Evolutionary conservation across 768 basidiomycete genomes (phyloP).

Genomic region (Russula vinacea): DNA sequence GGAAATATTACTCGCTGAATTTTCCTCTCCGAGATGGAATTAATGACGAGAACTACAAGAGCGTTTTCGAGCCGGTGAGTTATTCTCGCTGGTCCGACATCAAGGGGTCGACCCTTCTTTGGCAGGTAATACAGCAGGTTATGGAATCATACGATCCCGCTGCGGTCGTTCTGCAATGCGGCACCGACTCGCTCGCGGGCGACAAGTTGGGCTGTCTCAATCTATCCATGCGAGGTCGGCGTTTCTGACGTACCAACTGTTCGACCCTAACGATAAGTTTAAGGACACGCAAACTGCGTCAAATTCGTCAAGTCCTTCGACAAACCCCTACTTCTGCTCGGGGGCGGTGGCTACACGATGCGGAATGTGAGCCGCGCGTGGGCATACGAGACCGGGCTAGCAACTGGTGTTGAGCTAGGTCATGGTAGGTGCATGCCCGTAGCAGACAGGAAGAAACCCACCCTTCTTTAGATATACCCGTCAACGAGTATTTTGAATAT

Average conservation of each 20-base stretch:
- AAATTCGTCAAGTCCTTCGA: constrained; percentile 96
- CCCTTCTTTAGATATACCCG: constrained; percentile 77
- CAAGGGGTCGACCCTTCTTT: constrained; percentile 10
- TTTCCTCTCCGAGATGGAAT: constrained; percentile 95
- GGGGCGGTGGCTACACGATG: constrained; percentile 98
- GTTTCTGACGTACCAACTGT: neutral
- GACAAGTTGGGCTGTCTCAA: constrained; percentile 97
- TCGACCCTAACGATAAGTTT: constrained; percentile 2
- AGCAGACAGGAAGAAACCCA: neutral
- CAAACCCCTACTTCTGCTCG: constrained; percentile 88
- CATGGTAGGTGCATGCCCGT: constrained; percentile 51
- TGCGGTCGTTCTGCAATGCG: constrained; percentile 95
- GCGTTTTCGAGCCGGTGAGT: constrained; percentile 90
- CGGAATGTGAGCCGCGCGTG: constrained; percentile 94
- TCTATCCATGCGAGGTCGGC: constrained; percentile 84
- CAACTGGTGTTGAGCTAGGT: constrained; percentile 93
- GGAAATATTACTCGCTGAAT: constrained; percentile 91
- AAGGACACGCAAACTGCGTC: constrained; percentile 96
- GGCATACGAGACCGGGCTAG: constrained; percentile 97
- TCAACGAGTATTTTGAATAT: constrained; percentile 99
- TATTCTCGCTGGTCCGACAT: neutral
- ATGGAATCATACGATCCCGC: constrained; percentile 94
- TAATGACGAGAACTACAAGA: constrained; percentile 91
- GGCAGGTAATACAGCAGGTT: constrained; percentile 84
- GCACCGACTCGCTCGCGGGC: constrained; percentile 93